phyloP scores from a whole-genome alignment of 2,329 filamentous ascomycete genomes.

The Fusarium sp. region DNA sequence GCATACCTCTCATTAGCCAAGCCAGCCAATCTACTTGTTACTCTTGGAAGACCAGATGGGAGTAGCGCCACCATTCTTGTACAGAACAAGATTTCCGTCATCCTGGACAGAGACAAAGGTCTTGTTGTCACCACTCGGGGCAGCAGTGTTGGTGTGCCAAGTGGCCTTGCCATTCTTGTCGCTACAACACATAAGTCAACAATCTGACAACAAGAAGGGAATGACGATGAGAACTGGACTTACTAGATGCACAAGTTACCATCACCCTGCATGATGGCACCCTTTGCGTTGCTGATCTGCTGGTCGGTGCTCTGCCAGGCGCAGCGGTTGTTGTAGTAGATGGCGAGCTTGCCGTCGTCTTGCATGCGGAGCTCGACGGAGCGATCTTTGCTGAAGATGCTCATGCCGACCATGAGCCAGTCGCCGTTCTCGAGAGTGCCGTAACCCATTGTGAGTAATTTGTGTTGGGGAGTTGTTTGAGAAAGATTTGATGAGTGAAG shows the following conservation, averaged over 20 bases:
- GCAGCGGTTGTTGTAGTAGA: not conserved
- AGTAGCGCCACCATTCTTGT: not conserved
- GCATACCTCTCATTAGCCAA: not conserved
- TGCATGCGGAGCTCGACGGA: slow-evolving; percentile 17
- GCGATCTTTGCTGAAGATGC: slow-evolving; percentile 6
- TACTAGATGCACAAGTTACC: slow-evolving; percentile 7
- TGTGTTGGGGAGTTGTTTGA: not conserved
- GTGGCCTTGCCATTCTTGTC: slow-evolving; percentile 9
- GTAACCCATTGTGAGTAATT: not conserved
- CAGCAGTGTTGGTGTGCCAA: slow-evolving; percentile 16
- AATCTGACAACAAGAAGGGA: no score
- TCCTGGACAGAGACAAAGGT: slow-evolving; percentile 11
- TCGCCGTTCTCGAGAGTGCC: slow-evolving; percentile 10
- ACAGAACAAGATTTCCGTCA: slow-evolving; percentile 2
- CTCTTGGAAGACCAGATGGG: slow-evolving; percentile 9
- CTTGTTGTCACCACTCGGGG: not conserved
- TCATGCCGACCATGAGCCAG: slow-evolving; percentile 12
- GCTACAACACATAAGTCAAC: no score
- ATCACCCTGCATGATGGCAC: not conserved
- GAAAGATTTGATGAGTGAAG: not conserved
- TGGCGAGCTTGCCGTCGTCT: slow-evolving; percentile 14
- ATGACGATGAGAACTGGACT: fast-evolving
- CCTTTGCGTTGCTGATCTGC: not conserved
- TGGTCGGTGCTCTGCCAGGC: slow-evolving; percentile 11
- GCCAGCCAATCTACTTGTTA: not conserved